These are phyloP conservation scores for Kodamaea nitidulidarum DNA, from an alignment of 805 yeast species.

Conservation along the genomic window DNA sequence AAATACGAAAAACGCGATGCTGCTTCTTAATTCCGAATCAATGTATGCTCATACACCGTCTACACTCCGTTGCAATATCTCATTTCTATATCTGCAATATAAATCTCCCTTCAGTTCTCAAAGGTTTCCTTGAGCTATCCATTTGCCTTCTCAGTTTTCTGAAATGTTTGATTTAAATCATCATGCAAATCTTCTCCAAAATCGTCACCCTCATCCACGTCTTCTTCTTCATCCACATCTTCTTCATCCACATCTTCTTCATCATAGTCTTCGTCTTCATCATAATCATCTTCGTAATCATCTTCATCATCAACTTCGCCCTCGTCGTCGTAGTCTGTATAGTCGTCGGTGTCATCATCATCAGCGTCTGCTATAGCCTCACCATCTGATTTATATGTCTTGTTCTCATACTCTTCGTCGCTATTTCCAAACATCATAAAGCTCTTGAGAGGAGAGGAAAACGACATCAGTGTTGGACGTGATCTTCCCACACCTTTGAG, in stretches of 20 bases:
- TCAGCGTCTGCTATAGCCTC: background rate
- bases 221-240: constrained; percentile 12
- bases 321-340: constrained; percentile 16
- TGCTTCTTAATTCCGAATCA: no score
- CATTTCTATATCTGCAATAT: background rate
- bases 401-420: constrained; percentile 5
- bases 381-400: background rate
- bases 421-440: constrained; percentile 36
- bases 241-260: constrained; percentile 11
- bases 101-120: background rate
- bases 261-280: constrained; percentile 28
- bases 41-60: no score
- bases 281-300: constrained; percentile 24
- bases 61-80: background rate
- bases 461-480: constrained; percentile 30
- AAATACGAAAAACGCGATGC: no score
- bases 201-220: constrained; percentile 13
- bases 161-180: constrained; percentile 4
- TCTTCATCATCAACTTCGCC: constrained; percentile 29
- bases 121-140: background rate
- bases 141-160: background rate
- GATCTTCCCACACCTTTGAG: constrained; percentile 1
- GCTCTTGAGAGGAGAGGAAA: constrained; percentile 39
- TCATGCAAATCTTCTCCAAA: constrained; percentile 11
- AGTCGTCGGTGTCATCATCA: constrained; percentile 22